Evolutionary conservation across 2,329 filamentous ascomycete species (phyloP), one percentile per base, ranked within the genome.

Genomic region (Tolypocladium guangdongense): DNA sequence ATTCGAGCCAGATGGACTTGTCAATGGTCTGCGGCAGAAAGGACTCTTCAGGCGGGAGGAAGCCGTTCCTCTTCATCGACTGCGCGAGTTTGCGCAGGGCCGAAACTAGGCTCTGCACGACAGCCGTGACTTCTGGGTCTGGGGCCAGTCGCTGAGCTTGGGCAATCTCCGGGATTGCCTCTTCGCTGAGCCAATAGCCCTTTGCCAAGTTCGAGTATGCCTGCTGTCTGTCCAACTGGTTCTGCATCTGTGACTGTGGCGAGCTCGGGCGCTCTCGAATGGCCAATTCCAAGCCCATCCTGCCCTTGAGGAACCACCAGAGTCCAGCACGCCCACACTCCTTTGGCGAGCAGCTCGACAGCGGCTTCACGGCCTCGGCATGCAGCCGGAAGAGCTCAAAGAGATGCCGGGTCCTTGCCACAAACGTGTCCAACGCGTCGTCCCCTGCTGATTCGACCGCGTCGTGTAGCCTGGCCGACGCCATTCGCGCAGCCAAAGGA

Each of bases 261-360:
- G 67, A 62, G 38, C 51, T 65, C 33, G 84, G 78, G 7, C 81
- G 78, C 51, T 82, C 83, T 56, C 88, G 79, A 48, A 95, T 83
- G 39, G 85, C 76, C 14, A 72, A 69, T 66, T 96, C 91, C 51
- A 96, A 75, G 11, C 84, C 83, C 63, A 84, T 81, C 56, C 90
- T 84, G 22, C 90, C 91, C 60, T 82, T 86, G 47, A 95, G 66
- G 63, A 96, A 95, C 91, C 91, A 96, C 91, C 91, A 96, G 0
- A 88, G 74, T 4, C 83, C 84, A 27, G 84, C 85, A 54, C 88
- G 80, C 11, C 86, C 76, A 73, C 91, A 86, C 55, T 90, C 82
- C 48, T 78, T 75, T 0, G 86, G 76, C 0, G 82, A 74, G 50
- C 81, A 85, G 33, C 78, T 76, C 53, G 81, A 76, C 5, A 90